phyloP scores from a whole-genome alignment of 225 moss, liverwort and hornwort genomes.

The Bryum argenteum region DNA sequence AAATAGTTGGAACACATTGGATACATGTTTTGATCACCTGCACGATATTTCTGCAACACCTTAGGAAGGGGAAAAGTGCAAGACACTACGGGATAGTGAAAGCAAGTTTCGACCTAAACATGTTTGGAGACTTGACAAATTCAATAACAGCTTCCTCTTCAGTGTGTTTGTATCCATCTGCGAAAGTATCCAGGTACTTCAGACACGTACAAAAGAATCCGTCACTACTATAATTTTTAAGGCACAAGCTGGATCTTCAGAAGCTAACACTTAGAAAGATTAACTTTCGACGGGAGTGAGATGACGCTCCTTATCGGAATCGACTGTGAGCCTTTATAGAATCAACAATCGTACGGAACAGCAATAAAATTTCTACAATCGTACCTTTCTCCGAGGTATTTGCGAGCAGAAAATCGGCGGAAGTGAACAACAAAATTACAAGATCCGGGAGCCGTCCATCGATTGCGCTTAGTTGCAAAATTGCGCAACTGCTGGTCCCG shows the following conservation, averaged over 20 bases:
- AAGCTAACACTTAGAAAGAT: background rate
- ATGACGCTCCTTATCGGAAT: background rate
- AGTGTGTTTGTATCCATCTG: constrained; percentile 74
- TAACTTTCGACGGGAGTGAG: background rate
- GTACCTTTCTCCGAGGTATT: constrained; percentile 86
- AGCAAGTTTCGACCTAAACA: constrained; percentile 60
- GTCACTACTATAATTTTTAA: constrained; percentile 39
- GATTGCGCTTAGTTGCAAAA: constrained; percentile 64
- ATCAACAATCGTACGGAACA: background rate
- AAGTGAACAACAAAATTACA: constrained; percentile 71
- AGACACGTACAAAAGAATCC: constrained; percentile 78
- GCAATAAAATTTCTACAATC: background rate
- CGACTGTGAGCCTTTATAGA: background rate
- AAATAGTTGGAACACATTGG: constrained; percentile 35
- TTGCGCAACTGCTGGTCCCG: constrained; percentile 68
- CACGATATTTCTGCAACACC: constrained; percentile 57
- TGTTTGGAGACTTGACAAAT: constrained; percentile 82
- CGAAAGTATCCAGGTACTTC: constrained; percentile 76
- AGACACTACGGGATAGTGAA: background rate
- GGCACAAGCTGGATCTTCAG: constrained; percentile 7
- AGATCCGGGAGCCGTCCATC: constrained; percentile 66
- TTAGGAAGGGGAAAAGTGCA: background rate
- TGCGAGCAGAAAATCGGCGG: constrained; percentile 77
- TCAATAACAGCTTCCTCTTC: constrained; percentile 86
- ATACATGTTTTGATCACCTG: constrained; percentile 53